These are phyloP conservation scores for Cyberlindnera mrakii DNA, from an alignment of 805 yeast species.

Conservation along the genomic window DNA sequence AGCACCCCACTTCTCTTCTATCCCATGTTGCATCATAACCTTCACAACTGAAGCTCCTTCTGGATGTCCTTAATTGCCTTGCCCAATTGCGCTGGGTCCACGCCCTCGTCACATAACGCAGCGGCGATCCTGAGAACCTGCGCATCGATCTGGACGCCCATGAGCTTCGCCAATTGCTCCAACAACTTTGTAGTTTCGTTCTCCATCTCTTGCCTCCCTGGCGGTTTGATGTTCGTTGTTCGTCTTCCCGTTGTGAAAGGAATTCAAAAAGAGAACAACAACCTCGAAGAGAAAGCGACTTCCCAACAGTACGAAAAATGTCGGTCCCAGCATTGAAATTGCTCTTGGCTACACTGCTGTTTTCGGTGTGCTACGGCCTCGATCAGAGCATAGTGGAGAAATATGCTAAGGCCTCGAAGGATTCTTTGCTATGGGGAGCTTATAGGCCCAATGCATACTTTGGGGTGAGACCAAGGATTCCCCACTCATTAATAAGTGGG, in stretches of 20 bases:
- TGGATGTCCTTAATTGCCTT: not conserved
- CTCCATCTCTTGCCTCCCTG: not conserved
- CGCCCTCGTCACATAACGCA: not conserved
- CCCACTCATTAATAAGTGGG: constrained; percentile 70
- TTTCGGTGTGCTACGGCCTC: not conserved
- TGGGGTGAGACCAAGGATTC: constrained; percentile 75
- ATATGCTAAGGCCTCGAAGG: constrained; percentile 32
- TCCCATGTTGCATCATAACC: not conserved
- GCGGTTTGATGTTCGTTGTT: not conserved
- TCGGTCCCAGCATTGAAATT: not conserved
- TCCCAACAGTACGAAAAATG: not conserved
- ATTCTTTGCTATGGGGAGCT: constrained; percentile 83
- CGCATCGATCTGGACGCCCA: not conserved
- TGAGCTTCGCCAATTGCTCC: not conserved
- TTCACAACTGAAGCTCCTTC: not conserved
- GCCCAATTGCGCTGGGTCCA: not conserved
- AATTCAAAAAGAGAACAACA: too few relatives aligned
- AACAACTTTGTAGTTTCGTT: not conserved
- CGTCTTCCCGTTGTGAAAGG: too few relatives aligned
- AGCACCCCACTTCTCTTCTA: too few relatives aligned
- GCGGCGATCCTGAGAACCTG: too few relatives aligned
- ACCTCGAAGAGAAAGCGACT: not conserved
- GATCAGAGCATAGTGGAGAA: constrained; percentile 7
- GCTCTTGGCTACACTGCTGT: not conserved
- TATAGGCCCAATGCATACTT: constrained; percentile 81